Percentiles rank a stretch among this genome's conserved stretches.
phyloP scores from a whole-genome alignment of 1,284 basidiomycete genomes.

The Ustilago loliicola region DNA sequence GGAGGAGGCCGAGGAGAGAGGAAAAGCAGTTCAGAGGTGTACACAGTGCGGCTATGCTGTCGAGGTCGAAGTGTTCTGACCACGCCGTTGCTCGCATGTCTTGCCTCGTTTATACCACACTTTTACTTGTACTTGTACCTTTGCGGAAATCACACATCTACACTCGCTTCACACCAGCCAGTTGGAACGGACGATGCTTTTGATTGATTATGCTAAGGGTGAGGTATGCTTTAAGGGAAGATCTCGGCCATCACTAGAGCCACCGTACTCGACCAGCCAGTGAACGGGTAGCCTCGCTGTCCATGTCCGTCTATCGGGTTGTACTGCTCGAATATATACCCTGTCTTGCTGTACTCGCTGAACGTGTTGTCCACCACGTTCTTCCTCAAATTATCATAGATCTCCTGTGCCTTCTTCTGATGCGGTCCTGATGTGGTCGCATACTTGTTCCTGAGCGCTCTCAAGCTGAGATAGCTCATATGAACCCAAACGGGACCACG shows the following conservation, averaged over 20 bases:
- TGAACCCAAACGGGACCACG: slow-evolving; percentile 95
- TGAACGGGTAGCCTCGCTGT: slow-evolving; percentile 76
- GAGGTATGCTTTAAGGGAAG: slow-evolving; percentile 31
- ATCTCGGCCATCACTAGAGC: slow-evolving; percentile 69
- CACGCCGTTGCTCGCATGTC: background rate
- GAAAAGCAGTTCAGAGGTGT: slow-evolving; percentile 51
- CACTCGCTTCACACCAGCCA: background rate
- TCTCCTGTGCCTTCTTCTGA: slow-evolving; percentile 79
- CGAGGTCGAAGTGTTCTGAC: slow-evolving; percentile 59
- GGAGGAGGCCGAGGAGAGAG: slow-evolving; percentile 45
- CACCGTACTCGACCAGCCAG: slow-evolving; percentile 66
- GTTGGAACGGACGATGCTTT: background rate
- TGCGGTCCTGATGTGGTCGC: slow-evolving; percentile 83
- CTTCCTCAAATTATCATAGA: slow-evolving; percentile 82
- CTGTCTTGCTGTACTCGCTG: slow-evolving; percentile 91
- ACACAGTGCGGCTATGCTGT: slow-evolving; percentile 56
- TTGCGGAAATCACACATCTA: background rate
- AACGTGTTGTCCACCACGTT: slow-evolving; percentile 88
- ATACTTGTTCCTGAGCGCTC: slow-evolving; percentile 84
- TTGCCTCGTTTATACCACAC: background rate
- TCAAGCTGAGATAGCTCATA: slow-evolving; percentile 90
- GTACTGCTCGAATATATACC: slow-evolving; percentile 97
- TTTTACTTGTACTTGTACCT: slow-evolving; percentile 9
- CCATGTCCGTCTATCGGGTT: slow-evolving; percentile 85
- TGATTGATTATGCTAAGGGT: slow-evolving; percentile 2